Conservation (phyloP, 1,284 basidiomycete species). For the Trichosporon sp. region DNA sequence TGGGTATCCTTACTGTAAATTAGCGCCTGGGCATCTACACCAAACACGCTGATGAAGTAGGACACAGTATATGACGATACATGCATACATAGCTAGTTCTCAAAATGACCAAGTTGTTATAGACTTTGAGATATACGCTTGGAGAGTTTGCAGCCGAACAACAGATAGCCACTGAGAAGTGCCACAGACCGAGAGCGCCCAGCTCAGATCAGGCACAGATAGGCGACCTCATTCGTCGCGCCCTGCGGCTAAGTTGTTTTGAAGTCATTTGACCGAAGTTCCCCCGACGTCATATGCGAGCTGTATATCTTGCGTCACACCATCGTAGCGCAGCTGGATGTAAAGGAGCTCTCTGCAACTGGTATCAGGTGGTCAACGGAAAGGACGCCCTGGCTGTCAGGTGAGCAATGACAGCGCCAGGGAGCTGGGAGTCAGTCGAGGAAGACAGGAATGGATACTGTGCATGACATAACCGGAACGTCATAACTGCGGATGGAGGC, state of each 20-base stretch:
- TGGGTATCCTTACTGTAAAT: too few relatives aligned
- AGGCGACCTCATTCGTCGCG: background rate
- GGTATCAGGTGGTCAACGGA: too few relatives aligned
- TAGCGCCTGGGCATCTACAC: too few relatives aligned
- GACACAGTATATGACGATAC: too few relatives aligned
- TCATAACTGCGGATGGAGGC: background rate
- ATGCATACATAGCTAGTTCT: too few relatives aligned
- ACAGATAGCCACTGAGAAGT: background rate
- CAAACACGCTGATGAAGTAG: too few relatives aligned
- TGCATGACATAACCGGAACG: conserved; percentile 3
- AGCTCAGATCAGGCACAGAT: background rate
- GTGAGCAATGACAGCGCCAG: background rate
- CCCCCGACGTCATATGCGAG: background rate
- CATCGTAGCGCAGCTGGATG: background rate
- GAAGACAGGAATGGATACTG: background rate
- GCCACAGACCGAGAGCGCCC: background rate
- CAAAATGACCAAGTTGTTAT: too few relatives aligned
- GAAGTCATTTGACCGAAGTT: conserved; percentile 5
- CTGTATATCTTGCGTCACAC: background rate
- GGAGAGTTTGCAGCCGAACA: too few relatives aligned
- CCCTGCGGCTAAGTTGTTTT: conserved; percentile 1
- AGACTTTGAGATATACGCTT: too few relatives aligned
- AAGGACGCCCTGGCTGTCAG: too few relatives aligned
- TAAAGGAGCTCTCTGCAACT: background rate
- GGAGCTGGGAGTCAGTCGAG: background rate